Evolutionary conservation across 2,329 filamentous ascomycete species (phyloP), one percentile per base, ranked within the genome.

Genomic region (Alternaria postmessia): DNA sequence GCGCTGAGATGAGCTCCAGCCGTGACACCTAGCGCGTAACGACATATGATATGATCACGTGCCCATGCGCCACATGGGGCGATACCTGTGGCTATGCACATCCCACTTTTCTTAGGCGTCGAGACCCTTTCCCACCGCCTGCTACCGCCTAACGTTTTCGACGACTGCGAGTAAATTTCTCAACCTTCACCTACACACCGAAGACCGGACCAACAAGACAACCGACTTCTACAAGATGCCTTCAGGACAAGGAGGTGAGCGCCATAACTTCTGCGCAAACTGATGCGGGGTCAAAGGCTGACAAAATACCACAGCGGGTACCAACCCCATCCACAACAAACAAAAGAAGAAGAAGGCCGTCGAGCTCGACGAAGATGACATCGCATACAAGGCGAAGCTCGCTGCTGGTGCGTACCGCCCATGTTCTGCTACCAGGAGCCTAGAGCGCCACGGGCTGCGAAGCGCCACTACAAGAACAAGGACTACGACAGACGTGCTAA

Each of bases 351-450:
- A 81, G 87, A 85, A 87, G 54, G 84, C 86, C 77, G 91, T 90
- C 81, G 93, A 97, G 2, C 80, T 94, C 59, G 94, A 97, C 77
- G 93, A 97, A 0, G 93, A 96, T 44, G 93, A 97, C 67, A 81
- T 89, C 77, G 93, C 92, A 6, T 93, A 86, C 86, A 89, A 88
- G 75, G 88, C 91, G 79, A 96, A 93, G 89, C 90, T 93, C 84
- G 88, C 85, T 72, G 92, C 91, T 60, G 92, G 94, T 96, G 84
- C 70, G 89, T 81, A 28, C n/a, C 22, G 24, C 20, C 20, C 48
- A 30, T 3, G 9, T 26, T 28, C 24, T 53, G 11, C 32, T 36
- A 16, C 22, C 38, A 20, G 20, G 36, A 34, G 30, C 30, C 30
- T 49, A n/a, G 9, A 38, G 30, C 4, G 2, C 46, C 30, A 49